phyloP scores from a whole-genome alignment of 148 eudicot species.

The Camellia lanceoleosa region DNA sequence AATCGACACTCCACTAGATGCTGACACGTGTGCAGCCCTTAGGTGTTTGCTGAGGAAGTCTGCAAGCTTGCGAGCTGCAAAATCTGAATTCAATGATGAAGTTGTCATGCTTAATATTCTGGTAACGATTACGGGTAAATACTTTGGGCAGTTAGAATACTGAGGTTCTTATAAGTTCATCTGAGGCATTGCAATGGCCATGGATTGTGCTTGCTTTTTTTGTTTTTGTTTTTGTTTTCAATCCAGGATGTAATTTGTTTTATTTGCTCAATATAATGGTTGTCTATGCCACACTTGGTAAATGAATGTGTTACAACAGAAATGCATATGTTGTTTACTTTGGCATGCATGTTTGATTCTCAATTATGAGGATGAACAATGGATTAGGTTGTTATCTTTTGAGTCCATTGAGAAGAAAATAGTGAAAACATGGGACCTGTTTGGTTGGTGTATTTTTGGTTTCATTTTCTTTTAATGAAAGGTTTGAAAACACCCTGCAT shows the following conservation, averaged over 20 bases:
- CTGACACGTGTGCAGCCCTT: constrained; percentile 73
- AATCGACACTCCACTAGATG: constrained; percentile 74
- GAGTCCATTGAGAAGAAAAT: no score
- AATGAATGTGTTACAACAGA: no score
- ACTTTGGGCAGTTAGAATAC: constrained; percentile 69
- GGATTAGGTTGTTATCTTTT: no score
- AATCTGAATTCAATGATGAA: constrained; percentile 68
- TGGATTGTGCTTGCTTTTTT: background rate
- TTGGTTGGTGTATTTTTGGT: no score
- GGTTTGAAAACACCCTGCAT: no score
- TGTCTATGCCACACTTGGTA: no score
- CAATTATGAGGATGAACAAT: no score
- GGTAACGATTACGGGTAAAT: constrained; percentile 62
- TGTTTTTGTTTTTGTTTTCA: background rate
- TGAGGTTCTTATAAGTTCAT: constrained; percentile 5
- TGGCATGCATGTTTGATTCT: no score
- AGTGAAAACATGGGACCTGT: no score
- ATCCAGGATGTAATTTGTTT: background rate
- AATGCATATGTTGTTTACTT: no score
- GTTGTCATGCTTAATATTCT: constrained; percentile 73
- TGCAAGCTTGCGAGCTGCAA: constrained; percentile 65
- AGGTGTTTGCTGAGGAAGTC: constrained; percentile 74
- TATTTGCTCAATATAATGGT: no score
- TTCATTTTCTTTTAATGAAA: no score
- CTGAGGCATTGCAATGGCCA: background rate